phyloP scores from a whole-genome alignment of 345 rosid species.

The Ceriops zippeliana region DNA sequence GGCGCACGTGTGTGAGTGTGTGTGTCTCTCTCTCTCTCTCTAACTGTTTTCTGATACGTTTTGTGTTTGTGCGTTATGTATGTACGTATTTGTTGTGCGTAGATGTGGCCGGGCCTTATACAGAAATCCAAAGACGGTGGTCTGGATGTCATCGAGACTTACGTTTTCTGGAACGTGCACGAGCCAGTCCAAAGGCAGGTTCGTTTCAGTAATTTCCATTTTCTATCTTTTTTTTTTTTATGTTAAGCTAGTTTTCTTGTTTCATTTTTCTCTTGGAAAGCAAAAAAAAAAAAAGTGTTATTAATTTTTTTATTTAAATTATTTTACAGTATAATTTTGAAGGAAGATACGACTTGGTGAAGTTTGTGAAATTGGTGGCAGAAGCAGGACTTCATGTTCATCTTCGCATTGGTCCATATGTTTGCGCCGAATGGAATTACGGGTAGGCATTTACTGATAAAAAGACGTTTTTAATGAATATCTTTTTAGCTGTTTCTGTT shows the following conservation, averaged over 20 bases:
- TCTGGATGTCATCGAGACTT: conserved; percentile 83
- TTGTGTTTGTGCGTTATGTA: neutral
- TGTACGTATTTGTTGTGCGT: conserved; percentile 17
- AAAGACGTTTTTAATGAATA: too few relatives aligned
- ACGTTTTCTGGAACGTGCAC: conserved; percentile 84
- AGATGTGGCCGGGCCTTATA: conserved; percentile 98
- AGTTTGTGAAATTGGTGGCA: conserved; percentile 67
- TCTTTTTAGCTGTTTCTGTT: neutral
- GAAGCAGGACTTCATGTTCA: conserved; percentile 74
- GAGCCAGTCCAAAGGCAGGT: conserved; percentile 88
- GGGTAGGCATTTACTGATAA: conserved; percentile 39
- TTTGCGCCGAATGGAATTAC: conserved; percentile 85
- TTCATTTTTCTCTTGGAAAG: too few relatives aligned
- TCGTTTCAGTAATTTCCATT: too few relatives aligned
- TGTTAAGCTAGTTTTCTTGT: too few relatives aligned
- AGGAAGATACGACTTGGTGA: conserved; percentile 72
- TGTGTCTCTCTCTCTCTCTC: neutral
- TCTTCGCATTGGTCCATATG: conserved; percentile 82
- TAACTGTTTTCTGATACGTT: neutral
- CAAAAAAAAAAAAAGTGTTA: too few relatives aligned
- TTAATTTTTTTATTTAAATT: neutral
- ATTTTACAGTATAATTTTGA: conserved; percentile 67
- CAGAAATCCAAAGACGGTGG: conserved; percentile 98
- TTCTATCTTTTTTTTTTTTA: neutral
- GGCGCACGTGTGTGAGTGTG: too few relatives aligned